phyloP scores from a whole-genome alignment of 257 asterid genomes.

The Plantago major region DNA sequence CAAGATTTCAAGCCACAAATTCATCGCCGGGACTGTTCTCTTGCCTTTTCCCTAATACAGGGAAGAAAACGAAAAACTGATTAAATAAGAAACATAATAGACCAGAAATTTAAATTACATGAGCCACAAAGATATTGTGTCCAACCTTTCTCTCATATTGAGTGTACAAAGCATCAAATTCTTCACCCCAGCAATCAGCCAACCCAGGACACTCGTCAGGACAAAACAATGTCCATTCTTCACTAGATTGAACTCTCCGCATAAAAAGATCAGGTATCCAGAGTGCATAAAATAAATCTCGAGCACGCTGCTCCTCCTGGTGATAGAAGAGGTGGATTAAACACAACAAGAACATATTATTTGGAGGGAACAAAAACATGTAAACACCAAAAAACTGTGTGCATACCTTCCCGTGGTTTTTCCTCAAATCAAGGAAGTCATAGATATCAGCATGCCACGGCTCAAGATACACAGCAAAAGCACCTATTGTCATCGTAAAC shows the following conservation, averaged over 20 bases:
- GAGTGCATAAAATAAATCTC: conserved; percentile 85
- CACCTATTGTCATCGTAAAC: conserved; percentile 47
- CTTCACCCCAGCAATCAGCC: conserved; percentile 98
- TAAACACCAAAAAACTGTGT: not conserved
- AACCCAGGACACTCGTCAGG: conserved; percentile 89
- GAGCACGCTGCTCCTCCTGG: conserved; percentile 89
- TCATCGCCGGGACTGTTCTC: conserved; percentile 47
- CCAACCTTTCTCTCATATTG: conserved; percentile 69
- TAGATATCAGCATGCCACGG: conserved; percentile 94
- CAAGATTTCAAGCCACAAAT: conserved; percentile 49
- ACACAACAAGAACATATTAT: no score
- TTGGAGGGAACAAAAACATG: no score
- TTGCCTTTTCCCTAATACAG: conserved; percentile 50
- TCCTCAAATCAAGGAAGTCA: conserved; percentile 84
- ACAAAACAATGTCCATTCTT: conserved; percentile 81
- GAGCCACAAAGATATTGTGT: not conserved
- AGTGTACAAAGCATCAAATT: conserved; percentile 69
- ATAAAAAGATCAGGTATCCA: conserved; percentile 95
- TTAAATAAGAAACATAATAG: not conserved
- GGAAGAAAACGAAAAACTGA: not conserved
- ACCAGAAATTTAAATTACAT: not conserved
- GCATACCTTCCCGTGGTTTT: conserved; percentile 89
- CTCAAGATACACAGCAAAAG: conserved; percentile 95
- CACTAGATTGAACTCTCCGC: conserved; percentile 70
- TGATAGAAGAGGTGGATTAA: not conserved